A percentile compares a stretch with the other conserved stretches of the same genome.
Conservation (phyloP, 73 alveolate genomes). For the Effrenium voratum region DNA sequence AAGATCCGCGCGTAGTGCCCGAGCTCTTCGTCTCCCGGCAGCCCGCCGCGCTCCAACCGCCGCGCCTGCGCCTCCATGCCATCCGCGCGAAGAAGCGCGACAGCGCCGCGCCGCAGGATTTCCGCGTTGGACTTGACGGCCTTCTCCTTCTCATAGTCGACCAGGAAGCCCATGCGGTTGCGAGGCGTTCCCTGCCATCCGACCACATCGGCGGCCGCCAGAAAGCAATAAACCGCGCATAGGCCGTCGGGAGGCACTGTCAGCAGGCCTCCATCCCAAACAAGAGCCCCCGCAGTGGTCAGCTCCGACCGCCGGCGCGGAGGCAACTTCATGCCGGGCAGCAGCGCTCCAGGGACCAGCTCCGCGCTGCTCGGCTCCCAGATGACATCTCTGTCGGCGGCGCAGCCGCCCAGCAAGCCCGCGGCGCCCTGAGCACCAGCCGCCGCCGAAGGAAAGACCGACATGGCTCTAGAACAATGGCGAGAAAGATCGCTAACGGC, state of each 20-base stretch:
- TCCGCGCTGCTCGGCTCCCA: not conserved
- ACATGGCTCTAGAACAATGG: no score
- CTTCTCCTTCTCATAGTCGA: not conserved
- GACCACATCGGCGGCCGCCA: not conserved
- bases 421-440: no score
- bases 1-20: not conserved
- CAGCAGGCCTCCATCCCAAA: not conserved
- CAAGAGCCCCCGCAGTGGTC: not conserved
- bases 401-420: no score
- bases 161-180: not conserved
- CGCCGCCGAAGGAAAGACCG: no score
- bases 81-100: not conserved
- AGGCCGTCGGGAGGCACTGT: not conserved
- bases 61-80: not conserved
- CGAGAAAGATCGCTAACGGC: no score
- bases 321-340: not conserved
- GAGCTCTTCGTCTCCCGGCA: constrained; percentile 20
- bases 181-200: not conserved
- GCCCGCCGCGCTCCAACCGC: not conserved
- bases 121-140: not conserved
- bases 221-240: not conserved
- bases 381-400: no score
- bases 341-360: not conserved
- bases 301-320: not conserved
- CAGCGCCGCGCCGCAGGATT: not conserved